These are phyloP conservation scores for Myriosclerotinia curreyana DNA, from an alignment of 2,329 filamentous ascomycete genomes.

Conservation along the genomic window DNA sequence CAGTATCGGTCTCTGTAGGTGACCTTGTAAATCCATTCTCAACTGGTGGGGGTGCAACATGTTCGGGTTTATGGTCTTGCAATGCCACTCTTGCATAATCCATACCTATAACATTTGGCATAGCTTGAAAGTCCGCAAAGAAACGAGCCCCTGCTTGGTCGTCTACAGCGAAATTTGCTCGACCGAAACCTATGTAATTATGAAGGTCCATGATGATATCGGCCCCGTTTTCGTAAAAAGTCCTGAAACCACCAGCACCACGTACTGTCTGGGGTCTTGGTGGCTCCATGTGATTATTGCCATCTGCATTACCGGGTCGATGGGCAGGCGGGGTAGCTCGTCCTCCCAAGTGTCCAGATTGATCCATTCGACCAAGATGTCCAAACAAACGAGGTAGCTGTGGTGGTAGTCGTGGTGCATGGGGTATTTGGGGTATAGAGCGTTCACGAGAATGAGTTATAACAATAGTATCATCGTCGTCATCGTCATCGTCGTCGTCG, in stretches of 20 bases:
- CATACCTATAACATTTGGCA: slow-evolving; percentile 36
- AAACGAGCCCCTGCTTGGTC: slow-evolving; percentile 4
- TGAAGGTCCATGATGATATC: slow-evolving; percentile 11
- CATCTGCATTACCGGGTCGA: background rate
- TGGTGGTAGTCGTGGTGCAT: background rate
- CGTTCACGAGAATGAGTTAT: slow-evolving; percentile 21
- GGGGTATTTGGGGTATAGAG: slow-evolving; percentile 12
- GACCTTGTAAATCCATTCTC: slow-evolving; percentile 77
- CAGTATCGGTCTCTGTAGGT: slow-evolving; percentile 66
- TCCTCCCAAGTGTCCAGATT: background rate
- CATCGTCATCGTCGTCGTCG: slow-evolving; percentile 42
- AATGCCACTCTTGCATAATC: slow-evolving; percentile 34
- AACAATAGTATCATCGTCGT: slow-evolving; percentile 18
- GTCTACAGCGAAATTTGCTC: background rate
- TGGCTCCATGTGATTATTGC: background rate
- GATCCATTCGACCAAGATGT: background rate
- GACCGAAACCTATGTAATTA: background rate
- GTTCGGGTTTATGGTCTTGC: slow-evolving; percentile 34
- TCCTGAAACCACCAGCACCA: background rate
- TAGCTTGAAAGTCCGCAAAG: slow-evolving; percentile 23
- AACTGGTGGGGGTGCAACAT: slow-evolving; percentile 48
- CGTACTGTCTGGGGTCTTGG: slow-evolving; percentile 8
- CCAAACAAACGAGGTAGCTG: background rate
- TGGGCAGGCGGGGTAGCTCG: background rate
- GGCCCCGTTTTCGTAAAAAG: background rate